Evolutionary conservation across 208 protist genomes (phyloP).

Genomic region (Acanthamoeba rhysodes): DNA sequence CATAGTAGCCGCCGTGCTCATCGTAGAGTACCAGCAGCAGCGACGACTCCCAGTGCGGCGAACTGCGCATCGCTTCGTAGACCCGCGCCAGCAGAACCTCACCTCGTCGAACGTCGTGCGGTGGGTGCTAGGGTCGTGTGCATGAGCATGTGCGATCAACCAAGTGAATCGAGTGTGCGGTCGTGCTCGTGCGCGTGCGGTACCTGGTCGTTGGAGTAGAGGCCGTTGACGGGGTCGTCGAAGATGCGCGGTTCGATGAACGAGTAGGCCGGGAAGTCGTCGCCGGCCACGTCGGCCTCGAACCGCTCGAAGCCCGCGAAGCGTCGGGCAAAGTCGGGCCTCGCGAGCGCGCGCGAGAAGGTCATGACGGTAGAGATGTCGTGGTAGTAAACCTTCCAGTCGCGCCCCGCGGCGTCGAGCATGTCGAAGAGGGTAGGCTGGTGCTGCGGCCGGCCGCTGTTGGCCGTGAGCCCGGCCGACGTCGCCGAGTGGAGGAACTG

Average conservation of each 20-base stretch:
- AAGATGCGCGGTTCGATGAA: constrained; percentile 61
- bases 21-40: constrained; percentile 44
- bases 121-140: constrained; percentile 1
- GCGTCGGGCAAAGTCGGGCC: neutral
- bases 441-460: constrained; percentile 38
- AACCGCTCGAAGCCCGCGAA: constrained; percentile 36
- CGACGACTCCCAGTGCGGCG: constrained; percentile 11
- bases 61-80: constrained; percentile 33
- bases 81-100: constrained; percentile 40
- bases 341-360: neutral
- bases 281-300: constrained; percentile 8
- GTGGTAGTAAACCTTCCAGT: constrained; percentile 46
- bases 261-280: constrained; percentile 41
- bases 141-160: too few relatives aligned
- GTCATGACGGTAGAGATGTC: neutral
- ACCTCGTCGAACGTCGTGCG: constrained; percentile 29
- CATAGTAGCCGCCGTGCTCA: constrained; percentile 50
- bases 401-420: neutral
- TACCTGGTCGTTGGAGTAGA: constrained; percentile 67
- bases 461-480: neutral
- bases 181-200: too few relatives aligned
- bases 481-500: constrained; percentile 62
- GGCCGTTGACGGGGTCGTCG: constrained; percentile 31
- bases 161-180: too few relatives aligned
- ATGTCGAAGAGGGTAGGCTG: constrained; percentile 56